Conservation (phyloP, 2,329 filamentous ascomycete species). For the Monilinia fructicola region DNA sequence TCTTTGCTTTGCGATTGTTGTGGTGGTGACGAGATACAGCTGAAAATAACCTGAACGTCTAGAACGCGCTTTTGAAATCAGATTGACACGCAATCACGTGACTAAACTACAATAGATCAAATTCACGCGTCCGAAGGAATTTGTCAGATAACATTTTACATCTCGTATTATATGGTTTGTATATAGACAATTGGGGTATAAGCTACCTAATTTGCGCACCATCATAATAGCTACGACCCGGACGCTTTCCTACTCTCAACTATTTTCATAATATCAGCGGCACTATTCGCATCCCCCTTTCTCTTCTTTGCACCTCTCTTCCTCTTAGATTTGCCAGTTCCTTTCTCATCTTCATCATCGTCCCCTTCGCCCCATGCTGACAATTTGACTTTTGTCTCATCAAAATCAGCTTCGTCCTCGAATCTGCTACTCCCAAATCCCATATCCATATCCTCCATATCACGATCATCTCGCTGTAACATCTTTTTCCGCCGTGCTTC, state of each 20-base stretch:
- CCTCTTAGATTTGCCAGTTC: conserved; percentile 55
- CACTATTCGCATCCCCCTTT: conserved; percentile 77
- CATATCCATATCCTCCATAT: conserved; percentile 89
- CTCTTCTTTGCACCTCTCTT: conserved; percentile 73
- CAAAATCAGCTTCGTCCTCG: conserved; percentile 84
- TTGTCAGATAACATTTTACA: not conserved
- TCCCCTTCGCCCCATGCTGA: conserved; percentile 62
- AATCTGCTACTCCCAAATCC: conserved; percentile 87
- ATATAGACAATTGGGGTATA: not conserved
- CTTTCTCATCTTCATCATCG: conserved; percentile 48
- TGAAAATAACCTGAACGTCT: not conserved
- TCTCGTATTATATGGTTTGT: not conserved
- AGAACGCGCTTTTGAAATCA: not conserved
- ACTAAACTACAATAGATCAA: not conserved
- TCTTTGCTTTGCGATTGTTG: conserved; percentile 25
- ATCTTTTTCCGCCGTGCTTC: conserved; percentile 72
- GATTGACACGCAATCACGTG: conserved; percentile 3
- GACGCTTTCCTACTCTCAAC: conserved; percentile 53
- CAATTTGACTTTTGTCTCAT: conserved; percentile 64
- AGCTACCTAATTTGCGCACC: not conserved
- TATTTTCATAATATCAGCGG: conserved; percentile 75
- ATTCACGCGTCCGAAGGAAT: not conserved
- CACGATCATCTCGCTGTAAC: conserved; percentile 70
- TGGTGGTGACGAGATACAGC: not conserved
- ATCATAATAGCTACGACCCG: not conserved